Evolutionary conservation across 805 yeast species (phyloP).

Genomic region (Barnettozyma salicaria): DNA sequence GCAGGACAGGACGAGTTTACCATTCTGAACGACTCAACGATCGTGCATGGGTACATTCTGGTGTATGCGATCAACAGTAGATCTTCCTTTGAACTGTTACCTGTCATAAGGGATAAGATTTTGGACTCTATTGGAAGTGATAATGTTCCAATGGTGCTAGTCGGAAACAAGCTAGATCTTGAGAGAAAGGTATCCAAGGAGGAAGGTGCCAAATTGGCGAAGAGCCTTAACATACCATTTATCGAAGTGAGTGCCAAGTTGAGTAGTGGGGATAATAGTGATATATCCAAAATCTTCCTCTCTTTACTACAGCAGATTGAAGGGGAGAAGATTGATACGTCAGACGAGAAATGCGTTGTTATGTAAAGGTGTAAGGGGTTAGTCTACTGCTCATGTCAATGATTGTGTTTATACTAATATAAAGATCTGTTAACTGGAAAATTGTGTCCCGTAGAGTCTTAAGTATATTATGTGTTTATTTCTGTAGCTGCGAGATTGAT

Average conservation of each 20-base stretch:
- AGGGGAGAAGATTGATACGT: slow-evolving; percentile 48
- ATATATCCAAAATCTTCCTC: slow-evolving; percentile 58
- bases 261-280: slow-evolving; percentile 69
- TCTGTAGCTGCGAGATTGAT: no score
- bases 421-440: no score
- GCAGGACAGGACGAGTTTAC: slow-evolving; percentile 93
- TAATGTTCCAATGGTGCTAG: slow-evolving; percentile 69
- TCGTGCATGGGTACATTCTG: slow-evolving; percentile 76
- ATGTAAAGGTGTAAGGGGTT: slow-evolving; percentile 33
- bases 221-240: slow-evolving; percentile 61
- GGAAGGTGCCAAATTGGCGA: slow-evolving; percentile 60
- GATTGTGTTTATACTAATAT: no score
- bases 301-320: slow-evolving; percentile 57
- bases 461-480: no score
- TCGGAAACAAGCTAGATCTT: slow-evolving; percentile 74
- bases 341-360: slow-evolving; percentile 45
- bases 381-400: no score
- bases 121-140: slow-evolving; percentile 62
- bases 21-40: slow-evolving; percentile 68
- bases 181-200: slow-evolving; percentile 55
- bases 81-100: slow-evolving; percentile 70
- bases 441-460: no score
- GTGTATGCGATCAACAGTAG: slow-evolving; percentile 78
- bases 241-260: slow-evolving; percentile 82
- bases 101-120: slow-evolving; percentile 76